These are phyloP conservation scores for Verruconis gallopava DNA, from an alignment of 2,329 filamentous ascomycete species.

Conservation along the genomic window DNA sequence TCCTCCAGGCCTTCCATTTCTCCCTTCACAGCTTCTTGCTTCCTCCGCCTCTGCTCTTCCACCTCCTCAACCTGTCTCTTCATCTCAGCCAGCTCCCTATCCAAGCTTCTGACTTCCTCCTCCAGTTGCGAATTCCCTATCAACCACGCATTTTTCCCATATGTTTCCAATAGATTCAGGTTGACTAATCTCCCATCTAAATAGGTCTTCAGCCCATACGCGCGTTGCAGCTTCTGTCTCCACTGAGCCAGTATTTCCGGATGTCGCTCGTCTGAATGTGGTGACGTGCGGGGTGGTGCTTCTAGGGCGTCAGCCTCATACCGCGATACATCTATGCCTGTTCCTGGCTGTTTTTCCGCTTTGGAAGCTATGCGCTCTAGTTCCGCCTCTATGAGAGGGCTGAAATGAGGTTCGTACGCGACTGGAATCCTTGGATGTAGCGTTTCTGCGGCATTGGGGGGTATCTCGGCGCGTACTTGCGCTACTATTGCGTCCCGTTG, in stretches of 20 bases:
- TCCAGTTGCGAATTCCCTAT: slow-evolving; percentile 72
- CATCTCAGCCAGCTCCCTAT: slow-evolving; percentile 58
- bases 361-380: slow-evolving; percentile 52
- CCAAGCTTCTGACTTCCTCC: slow-evolving; percentile 52
- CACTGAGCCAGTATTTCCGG: slow-evolving; percentile 31
- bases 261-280: slow-evolving; percentile 25
- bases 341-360: slow-evolving; percentile 35
- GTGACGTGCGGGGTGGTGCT: slow-evolving; percentile 31
- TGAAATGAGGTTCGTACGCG: slow-evolving; percentile 42
- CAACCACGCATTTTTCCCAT: slow-evolving; percentile 86
- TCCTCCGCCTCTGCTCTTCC: slow-evolving; percentile 53
- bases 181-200: slow-evolving; percentile 43
- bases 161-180: slow-evolving; percentile 62
- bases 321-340: slow-evolving; percentile 59
- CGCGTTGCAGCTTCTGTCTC: slow-evolving; percentile 38
- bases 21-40: slow-evolving; percentile 57
- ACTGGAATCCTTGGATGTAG: slow-evolving; percentile 48
- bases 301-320: slow-evolving; percentile 69
- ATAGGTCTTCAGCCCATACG: slow-evolving; percentile 47
- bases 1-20: slow-evolving; percentile 66
- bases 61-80: slow-evolving; percentile 60
- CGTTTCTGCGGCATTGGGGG: slow-evolving; percentile 33
- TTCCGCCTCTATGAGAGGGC: slow-evolving; percentile 54
- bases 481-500: slow-evolving; percentile 54
- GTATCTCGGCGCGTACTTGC: slow-evolving; percentile 56